Evolutionary conservation across 495 filamentous ascomycete genomes (phyloP).

Genomic region (Lichina pygmaea): DNA sequence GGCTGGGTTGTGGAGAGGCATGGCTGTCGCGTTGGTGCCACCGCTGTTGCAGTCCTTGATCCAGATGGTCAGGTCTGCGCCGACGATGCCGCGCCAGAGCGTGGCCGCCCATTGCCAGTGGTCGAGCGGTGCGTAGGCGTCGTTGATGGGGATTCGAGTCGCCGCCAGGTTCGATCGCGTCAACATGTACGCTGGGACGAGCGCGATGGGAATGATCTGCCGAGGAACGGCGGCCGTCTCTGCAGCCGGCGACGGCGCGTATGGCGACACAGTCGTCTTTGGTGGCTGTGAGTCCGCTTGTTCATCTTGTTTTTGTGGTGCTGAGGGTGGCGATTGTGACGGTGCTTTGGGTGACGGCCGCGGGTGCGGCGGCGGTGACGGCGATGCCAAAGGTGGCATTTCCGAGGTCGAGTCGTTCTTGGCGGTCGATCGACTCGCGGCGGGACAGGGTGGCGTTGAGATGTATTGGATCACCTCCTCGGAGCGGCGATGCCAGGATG

Average conservation of each 20-base stretch:
- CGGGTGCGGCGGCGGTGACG: too few species aligned
- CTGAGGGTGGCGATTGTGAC: background rate
- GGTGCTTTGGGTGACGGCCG: too few species aligned
- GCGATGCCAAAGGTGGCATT: too few species aligned
- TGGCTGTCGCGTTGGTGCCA: background rate
- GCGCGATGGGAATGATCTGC: conserved; percentile 28
- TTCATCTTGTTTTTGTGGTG: background rate
- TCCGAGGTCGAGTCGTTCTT: too few species aligned
- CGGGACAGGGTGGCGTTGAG: conserved; percentile 9
- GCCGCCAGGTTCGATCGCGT: conserved; percentile 51
- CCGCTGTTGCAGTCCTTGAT: conserved; percentile 12
- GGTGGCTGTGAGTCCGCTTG: background rate
- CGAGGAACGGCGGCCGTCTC: background rate
- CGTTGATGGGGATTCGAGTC: conserved; percentile 39
- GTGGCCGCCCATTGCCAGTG: conserved; percentile 99
- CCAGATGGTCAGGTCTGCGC: conserved; percentile 67
- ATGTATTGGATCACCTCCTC: conserved; percentile 38
- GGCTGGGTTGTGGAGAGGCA: background rate
- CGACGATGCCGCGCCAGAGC: conserved; percentile 69
- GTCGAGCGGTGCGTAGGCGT: conserved; percentile 55
- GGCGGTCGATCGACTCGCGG: too few species aligned
- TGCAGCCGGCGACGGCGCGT: background rate
- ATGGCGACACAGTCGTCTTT: background rate
- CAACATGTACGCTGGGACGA: conserved; percentile 53
- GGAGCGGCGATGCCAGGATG: conserved; percentile 42